phyloP scores from a whole-genome alignment of 2,329 filamentous ascomycete species.

The Dactylellina haptotyla region DNA sequence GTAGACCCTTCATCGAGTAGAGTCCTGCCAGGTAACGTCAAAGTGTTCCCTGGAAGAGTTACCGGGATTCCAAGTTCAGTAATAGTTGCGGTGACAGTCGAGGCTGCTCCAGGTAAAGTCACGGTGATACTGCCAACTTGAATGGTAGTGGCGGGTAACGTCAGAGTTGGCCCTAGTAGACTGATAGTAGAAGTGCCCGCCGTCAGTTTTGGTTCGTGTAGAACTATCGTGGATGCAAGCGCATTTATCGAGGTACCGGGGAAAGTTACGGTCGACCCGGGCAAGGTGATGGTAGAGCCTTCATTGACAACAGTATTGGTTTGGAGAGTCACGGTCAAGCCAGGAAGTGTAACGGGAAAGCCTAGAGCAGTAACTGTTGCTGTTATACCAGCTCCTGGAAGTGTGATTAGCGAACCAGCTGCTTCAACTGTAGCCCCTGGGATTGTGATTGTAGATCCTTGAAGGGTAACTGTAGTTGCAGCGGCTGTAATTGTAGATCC shows the following conservation, averaged over 20 bases:
- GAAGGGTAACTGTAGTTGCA: neutral
- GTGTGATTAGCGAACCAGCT: neutral
- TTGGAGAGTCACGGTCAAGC: neutral
- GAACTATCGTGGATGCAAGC: neutral
- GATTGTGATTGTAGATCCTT: neutral
- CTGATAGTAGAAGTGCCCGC: neutral
- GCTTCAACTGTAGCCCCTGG: neutral
- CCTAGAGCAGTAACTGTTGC: neutral
- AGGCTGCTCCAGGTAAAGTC: neutral
- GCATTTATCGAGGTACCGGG: neutral
- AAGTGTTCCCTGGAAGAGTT: neutral
- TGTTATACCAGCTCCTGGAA: neutral
- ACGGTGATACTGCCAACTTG: neutral
- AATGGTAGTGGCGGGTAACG: neutral
- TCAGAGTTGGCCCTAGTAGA: neutral
- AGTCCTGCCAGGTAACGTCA: too few relatives aligned
- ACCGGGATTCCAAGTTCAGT: neutral
- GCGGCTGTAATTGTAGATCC: neutral
- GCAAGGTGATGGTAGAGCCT: neutral
- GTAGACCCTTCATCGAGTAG: too few relatives aligned
- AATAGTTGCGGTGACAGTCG: neutral
- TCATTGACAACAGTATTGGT: too few relatives aligned
- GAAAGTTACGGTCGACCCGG: neutral
- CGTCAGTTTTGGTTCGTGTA: neutral
- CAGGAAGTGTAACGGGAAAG: neutral